Evolutionary conservation across 1,284 basidiomycete species (phyloP).

Genomic region (Neonothopanus nambi): DNA sequence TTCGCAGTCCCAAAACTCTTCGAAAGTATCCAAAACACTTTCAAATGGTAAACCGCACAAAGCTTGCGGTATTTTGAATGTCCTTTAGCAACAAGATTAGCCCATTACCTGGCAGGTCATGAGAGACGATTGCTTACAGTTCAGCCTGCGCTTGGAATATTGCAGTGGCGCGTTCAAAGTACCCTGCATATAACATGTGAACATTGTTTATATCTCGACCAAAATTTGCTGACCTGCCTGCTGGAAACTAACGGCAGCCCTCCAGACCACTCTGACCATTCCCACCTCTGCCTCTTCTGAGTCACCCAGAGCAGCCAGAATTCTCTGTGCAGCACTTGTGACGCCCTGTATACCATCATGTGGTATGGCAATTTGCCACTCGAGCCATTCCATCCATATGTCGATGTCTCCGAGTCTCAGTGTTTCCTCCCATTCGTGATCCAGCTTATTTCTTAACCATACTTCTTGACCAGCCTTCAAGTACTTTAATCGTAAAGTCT

Average conservation of each 20-base stretch:
- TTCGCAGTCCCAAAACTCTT: slow-evolving; percentile 80
- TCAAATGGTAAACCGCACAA: slow-evolving; percentile 44
- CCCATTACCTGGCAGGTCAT: slow-evolving; percentile 10
- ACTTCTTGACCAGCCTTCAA: slow-evolving; percentile 69
- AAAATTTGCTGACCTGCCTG: slow-evolving; percentile 64
- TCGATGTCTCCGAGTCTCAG: slow-evolving; percentile 49
- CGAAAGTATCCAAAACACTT: slow-evolving; percentile 53
- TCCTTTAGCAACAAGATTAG: slow-evolving; percentile 35
- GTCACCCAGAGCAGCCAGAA: slow-evolving; percentile 38
- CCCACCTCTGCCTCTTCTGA: slow-evolving; percentile 50
- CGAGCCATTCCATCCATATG: slow-evolving; percentile 75
- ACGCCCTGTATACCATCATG: slow-evolving; percentile 51
- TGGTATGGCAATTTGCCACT: slow-evolving; percentile 61
- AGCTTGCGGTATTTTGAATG: slow-evolving; percentile 51
- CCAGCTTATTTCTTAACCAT: slow-evolving; percentile 59
- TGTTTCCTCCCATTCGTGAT: slow-evolving; percentile 73
- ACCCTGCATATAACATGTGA: slow-evolving; percentile 41
- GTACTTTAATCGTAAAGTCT: slow-evolving; percentile 58
- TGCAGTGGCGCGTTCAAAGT: slow-evolving; percentile 64
- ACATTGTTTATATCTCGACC: neutral
- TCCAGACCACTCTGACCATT: slow-evolving; percentile 69
- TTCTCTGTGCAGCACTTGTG: slow-evolving; percentile 46
- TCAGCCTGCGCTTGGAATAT: slow-evolving; percentile 79
- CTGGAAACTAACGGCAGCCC: slow-evolving; percentile 65
- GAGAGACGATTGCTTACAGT: slow-evolving; percentile 47